phyloP scores from a whole-genome alignment of 192 early-diverging fungal species.

The Coemansia sp. region DNA sequence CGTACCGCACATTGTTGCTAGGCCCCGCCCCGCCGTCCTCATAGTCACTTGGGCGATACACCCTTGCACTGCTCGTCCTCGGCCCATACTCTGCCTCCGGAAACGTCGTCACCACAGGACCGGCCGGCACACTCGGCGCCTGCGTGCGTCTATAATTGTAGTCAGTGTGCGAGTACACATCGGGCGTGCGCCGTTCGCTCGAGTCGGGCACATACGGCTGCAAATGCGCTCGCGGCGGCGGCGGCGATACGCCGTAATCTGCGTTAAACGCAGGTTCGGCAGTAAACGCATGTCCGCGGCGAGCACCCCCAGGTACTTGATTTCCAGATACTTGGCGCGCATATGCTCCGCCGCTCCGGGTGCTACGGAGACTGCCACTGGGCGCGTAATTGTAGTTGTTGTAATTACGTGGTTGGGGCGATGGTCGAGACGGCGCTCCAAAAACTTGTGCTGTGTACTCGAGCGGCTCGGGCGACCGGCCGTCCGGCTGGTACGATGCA shows the following conservation, averaged over 20 bases:
- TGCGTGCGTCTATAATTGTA: conserved; percentile 17
- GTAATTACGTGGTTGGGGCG: conserved; percentile 9
- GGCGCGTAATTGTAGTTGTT: conserved; percentile 14
- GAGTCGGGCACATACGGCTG: conserved; percentile 44
- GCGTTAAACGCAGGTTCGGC: not conserved
- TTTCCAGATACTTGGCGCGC: not conserved
- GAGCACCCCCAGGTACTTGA: not conserved
- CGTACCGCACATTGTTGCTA: conserved; percentile 10
- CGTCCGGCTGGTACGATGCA: not conserved
- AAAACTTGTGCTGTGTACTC: conserved; percentile 20
- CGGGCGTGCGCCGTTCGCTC: conserved; percentile 37
- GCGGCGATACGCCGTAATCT: conserved; percentile 1
- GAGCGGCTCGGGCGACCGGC: conserved; percentile 18
- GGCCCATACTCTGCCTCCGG: conserved; percentile 13
- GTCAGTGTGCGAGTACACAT: conserved; percentile 15
- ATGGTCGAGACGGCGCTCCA: conserved; percentile 7
- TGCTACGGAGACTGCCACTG: conserved; percentile 47
- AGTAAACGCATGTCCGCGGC: not conserved
- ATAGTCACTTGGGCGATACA: conserved; percentile 16
- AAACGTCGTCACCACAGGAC: conserved; percentile 17
- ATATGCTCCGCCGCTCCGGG: conserved; percentile 26
- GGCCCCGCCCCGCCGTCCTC: conserved; percentile 17
- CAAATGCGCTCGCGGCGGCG: conserved; percentile 13
- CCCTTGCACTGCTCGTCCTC: conserved; percentile 13
- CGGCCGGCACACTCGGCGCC: conserved; percentile 12